Evolutionary conservation across 2,329 filamentous ascomycete genomes (phyloP).

Genomic region (Aspergillus sclerotialis): DNA sequence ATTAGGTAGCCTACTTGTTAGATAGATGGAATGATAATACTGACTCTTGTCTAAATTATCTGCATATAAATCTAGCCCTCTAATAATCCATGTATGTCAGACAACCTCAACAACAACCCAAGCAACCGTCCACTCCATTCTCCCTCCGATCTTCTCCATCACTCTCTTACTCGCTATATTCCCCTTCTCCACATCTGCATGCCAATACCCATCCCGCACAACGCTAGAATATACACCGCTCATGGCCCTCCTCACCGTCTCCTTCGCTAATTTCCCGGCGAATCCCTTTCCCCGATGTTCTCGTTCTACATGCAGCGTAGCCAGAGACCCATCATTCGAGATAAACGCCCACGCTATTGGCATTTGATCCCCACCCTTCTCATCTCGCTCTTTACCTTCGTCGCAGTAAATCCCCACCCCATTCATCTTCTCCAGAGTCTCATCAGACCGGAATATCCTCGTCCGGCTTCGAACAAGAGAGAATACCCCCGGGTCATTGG

Average conservation of each 20-base stretch:
- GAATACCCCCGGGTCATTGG: slow-evolving; percentile 24
- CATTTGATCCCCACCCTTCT: slow-evolving; percentile 10
- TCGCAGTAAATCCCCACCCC: slow-evolving; percentile 29
- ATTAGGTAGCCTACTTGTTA: neutral
- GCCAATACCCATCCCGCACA: slow-evolving; percentile 16
- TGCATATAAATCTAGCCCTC: neutral
- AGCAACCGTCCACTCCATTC: slow-evolving; percentile 24
- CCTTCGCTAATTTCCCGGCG: slow-evolving; percentile 23
- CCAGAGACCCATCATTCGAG: slow-evolving; percentile 29
- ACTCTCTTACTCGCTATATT: slow-evolving; percentile 34
- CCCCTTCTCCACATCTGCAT: slow-evolving; percentile 29
- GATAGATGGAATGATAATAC: neutral
- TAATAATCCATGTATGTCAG: too few relatives aligned
- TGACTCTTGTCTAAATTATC: neutral
- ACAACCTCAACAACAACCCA: slow-evolving; percentile 33
- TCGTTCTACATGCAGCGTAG: slow-evolving; percentile 35
- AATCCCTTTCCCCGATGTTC: slow-evolving; percentile 33
- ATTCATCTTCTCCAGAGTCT: slow-evolving; percentile 23
- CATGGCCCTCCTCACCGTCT: slow-evolving; percentile 26
- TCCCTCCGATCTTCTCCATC: slow-evolving; percentile 40
- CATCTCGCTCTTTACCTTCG: too few relatives aligned
- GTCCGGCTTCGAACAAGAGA: slow-evolving; percentile 34
- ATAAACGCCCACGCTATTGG: slow-evolving; percentile 38
- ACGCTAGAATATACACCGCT: slow-evolving; percentile 10
- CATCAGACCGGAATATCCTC: slow-evolving; percentile 29